Percentiles rank a stretch among this genome's conserved stretches.
phyloP scores from a whole-genome alignment of 202 grass and related monocot genomes.

The Schoenoplectus tabernaemontani region DNA sequence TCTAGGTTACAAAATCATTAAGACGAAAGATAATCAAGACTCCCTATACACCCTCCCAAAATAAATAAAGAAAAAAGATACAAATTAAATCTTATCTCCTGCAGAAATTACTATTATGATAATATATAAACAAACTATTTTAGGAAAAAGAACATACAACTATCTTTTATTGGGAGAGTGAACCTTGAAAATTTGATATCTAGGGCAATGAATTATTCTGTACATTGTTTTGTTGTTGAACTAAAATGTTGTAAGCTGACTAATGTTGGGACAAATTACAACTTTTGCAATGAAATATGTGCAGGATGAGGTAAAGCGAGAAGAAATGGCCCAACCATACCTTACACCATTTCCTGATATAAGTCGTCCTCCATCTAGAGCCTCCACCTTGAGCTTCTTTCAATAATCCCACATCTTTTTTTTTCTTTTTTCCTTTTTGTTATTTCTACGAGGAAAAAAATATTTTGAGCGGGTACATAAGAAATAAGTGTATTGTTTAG shows the following conservation, averaged over 20 bases:
- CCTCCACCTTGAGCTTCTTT: constrained; percentile 41
- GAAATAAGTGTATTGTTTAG: constrained; percentile 22
- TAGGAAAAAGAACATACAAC: background rate
- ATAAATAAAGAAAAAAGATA: background rate
- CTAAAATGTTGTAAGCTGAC: background rate
- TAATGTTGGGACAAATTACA: background rate
- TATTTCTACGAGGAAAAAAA: constrained; percentile 11
- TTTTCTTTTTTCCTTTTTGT: constrained; percentile 2
- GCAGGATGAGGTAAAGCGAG: constrained; percentile 71
- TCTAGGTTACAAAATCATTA: background rate
- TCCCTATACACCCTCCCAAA: background rate
- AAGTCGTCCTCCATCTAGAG: constrained; percentile 51
- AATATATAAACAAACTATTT: background rate
- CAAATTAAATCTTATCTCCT: background rate
- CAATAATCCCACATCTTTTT: constrained; percentile 27
- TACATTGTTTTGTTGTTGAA: background rate
- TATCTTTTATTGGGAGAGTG: background rate
- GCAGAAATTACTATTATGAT: background rate
- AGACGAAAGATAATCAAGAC: too few relatives aligned
- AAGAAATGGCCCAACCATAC: constrained; percentile 35
- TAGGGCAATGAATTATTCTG: background rate
- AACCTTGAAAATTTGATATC: background rate
- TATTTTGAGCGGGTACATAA: constrained; percentile 24
- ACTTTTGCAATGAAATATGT: constrained; percentile 17
- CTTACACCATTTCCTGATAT: constrained; percentile 44